These are phyloP conservation scores for Pichia thaimueangensis DNA, from an alignment of 805 yeast genomes.

Conservation along the genomic window DNA sequence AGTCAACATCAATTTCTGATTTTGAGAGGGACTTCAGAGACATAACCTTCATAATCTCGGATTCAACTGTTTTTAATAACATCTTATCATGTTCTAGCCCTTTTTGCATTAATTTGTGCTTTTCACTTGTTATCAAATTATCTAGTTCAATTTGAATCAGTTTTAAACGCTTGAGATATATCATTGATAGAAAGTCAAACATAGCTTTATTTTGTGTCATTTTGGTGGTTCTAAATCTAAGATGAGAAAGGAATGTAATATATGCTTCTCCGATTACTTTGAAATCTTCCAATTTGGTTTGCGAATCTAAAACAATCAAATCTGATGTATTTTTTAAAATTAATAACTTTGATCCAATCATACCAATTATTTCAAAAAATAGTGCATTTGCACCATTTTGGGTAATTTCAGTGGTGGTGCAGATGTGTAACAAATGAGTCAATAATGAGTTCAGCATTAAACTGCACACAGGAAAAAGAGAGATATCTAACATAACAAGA, in stretches of 20 bases:
- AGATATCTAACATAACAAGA: constrained; percentile 38
- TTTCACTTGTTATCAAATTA: neutral
- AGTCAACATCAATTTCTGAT: neutral
- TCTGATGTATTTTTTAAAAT: constrained; percentile 23
- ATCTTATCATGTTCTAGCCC: neutral
- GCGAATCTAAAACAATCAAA: neutral
- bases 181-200: neutral
- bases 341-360: constrained; percentile 47
- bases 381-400: constrained; percentile 40
- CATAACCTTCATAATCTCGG: neutral
- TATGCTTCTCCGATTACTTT: neutral
- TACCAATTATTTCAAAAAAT: constrained; percentile 56
- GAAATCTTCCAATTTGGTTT: constrained; percentile 11
- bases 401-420: constrained; percentile 33
- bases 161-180: neutral
- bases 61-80: neutral
- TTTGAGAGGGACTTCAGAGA: neutral
- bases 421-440: constrained; percentile 16
- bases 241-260: neutral
- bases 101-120: neutral
- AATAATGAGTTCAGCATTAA: constrained; percentile 35
- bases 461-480: constrained; percentile 58
- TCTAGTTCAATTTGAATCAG: neutral
- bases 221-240: neutral
- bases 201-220: neutral